Base-by-base conservation (phyloP, 2,329 filamentous ascomycete species). In the Aspergillus chevalieri region DNA sequence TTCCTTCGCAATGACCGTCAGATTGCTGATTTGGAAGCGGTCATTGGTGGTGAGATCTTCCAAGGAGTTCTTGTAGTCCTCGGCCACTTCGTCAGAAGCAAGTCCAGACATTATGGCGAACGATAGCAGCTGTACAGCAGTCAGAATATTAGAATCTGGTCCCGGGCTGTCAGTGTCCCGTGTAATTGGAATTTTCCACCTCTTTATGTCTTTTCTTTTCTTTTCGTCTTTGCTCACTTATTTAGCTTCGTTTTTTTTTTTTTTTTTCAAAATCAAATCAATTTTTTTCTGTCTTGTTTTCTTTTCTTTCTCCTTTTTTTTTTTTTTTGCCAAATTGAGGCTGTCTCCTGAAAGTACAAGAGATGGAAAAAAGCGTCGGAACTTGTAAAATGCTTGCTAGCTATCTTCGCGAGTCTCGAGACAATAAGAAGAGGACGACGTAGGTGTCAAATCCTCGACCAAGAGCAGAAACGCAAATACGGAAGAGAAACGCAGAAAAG, bases 1-100 rank as follows among this genome's bases (percentile, higher is more conserved):
- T 72, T 98, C 93, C 70, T 94, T 89, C 52, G 93, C 93, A 72
- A 98, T 97, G 69, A 95, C 84, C 54, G 93, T 98, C 73, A 98
- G 74, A 73, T 94, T 97, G 78, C 87, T 92, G 70, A 98, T 98
- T 73, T 97, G 92, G 72, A 89, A 89, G 65, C 90, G 86, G 73
- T 89, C 89, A 74, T 96, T 96, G 67, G 85, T 81, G 57, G 87
- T 88, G 64, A 98, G 79, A 71, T 96, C 92, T 74, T 95, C 88
- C 67, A 98, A 78, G 48, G 91, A 93, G 65, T 89, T 87, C 68
- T 87, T 88, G 75, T 95, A 98, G 74, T 97, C 93, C 71, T 92
- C 87, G 55, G 91, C 91, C 61, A 98, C 89, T 73, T 95, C 90
- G 68, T 88, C 89, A 56, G 87, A 84, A 50, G 76, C 72, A 57